Percentiles rank a stretch among this genome's conserved stretches.
Conservation (phyloP, 2,329 filamentous ascomycete species). For the Cytospora paraplurivora region DNA sequence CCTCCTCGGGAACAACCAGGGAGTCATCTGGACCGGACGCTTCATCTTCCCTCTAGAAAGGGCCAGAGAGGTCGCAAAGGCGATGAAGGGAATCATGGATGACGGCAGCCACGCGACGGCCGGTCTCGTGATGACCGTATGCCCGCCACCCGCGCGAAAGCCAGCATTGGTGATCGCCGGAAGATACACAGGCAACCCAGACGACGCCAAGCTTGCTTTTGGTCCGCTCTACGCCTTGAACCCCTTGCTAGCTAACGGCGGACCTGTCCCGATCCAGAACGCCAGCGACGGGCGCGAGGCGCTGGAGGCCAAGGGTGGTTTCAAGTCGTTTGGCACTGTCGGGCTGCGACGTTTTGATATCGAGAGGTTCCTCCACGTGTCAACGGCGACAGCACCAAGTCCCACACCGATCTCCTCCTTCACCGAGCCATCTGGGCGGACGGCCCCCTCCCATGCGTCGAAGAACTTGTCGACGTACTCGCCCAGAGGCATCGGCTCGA, state of each 20-base stretch:
- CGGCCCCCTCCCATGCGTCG: no score
- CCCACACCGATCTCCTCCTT: no score
- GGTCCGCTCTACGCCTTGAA: slow-evolving; percentile 32
- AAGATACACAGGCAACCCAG: slow-evolving; percentile 29
- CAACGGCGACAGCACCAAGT: no score
- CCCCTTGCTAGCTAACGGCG: slow-evolving; percentile 31
- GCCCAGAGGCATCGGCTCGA: no score
- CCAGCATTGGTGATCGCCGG: slow-evolving; percentile 31
- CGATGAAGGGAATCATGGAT: slow-evolving; percentile 31
- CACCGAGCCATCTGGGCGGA: no score
- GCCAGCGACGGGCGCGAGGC: slow-evolving; percentile 32
- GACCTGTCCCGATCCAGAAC: slow-evolving; percentile 33
- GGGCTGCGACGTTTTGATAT: slow-evolving; percentile 32
- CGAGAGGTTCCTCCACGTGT: slow-evolving; percentile 15
- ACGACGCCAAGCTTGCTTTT: slow-evolving; percentile 32
- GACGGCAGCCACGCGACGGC: slow-evolving; percentile 31
- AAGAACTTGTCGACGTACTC: no score
- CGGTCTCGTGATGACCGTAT: slow-evolving; percentile 33
- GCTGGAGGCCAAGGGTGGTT: slow-evolving; percentile 32
- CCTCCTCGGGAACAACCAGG: slow-evolving; percentile 32
- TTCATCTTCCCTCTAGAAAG: slow-evolving; percentile 36
- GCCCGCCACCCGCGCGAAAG: slow-evolving; percentile 31
- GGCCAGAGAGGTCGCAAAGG: slow-evolving; percentile 33
- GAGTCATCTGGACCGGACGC: slow-evolving; percentile 34
- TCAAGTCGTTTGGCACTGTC: slow-evolving; percentile 34